A percentile compares a stretch with the other conserved stretches of the same genome.
Evolutionary conservation across 352 stramenopile species (phyloP).

Genomic region (Pythium phragmitis): DNA sequence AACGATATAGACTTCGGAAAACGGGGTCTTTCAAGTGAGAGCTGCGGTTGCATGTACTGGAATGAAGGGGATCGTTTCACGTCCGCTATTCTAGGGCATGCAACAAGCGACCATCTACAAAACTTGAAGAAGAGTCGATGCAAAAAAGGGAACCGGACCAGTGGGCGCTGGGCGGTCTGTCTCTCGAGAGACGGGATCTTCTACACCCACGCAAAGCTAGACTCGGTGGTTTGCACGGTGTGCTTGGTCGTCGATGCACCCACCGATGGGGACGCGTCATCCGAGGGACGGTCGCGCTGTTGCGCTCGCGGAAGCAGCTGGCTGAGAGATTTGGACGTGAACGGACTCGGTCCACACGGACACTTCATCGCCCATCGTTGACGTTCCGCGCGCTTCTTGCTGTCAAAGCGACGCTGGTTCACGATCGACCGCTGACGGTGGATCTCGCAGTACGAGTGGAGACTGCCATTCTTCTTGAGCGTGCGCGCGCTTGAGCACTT

Average conservation of each 20-base stretch:
- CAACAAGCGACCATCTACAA: no score
- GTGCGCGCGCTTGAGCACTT: slow-evolving; percentile 51
- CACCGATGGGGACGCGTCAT: background rate
- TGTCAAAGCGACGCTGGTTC: slow-evolving; percentile 49
- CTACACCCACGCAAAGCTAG: background rate
- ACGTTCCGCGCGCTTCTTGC: slow-evolving; percentile 16
- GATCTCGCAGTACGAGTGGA: slow-evolving; percentile 66
- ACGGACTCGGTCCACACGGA: background rate
- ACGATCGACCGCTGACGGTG: slow-evolving; percentile 54
- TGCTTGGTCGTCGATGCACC: background rate
- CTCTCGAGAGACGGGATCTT: background rate
- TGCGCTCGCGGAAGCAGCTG: no score
- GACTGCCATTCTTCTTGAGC: slow-evolving; percentile 59
- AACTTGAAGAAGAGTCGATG: no score
- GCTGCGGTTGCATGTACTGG: background rate
- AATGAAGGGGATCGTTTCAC: background rate
- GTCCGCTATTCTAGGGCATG: background rate
- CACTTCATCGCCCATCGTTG: background rate
- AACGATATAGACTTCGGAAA: background rate
- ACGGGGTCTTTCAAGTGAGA: slow-evolving; percentile 1
- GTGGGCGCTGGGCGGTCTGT: background rate
- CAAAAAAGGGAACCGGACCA: background rate
- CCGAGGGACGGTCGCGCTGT: background rate
- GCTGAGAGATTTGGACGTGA: no score
- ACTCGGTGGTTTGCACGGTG: background rate